Evolutionary conservation across 352 stramenopile species (phyloP).

Genomic region (Thalassiosira hispida): DNA sequence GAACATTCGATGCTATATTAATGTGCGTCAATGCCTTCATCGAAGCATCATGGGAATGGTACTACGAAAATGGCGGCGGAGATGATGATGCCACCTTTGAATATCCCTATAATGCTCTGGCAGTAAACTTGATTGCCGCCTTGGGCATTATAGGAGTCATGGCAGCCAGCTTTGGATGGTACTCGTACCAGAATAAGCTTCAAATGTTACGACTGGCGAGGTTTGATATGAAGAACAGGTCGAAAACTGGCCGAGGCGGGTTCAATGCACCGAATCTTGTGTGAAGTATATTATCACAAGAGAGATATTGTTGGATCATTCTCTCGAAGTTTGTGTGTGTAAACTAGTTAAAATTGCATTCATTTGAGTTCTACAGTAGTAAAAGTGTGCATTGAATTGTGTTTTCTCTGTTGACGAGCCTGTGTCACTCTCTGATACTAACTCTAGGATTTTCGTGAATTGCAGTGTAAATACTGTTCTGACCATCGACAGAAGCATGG

Average conservation of each 20-base stretch:
- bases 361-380: too few species aligned
- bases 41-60: slow-evolving; percentile 67
- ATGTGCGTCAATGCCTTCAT: slow-evolving; percentile 80
- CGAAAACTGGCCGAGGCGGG: slow-evolving; percentile 16
- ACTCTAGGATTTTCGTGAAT: too few species aligned
- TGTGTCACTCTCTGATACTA: too few species aligned
- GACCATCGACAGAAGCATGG: too few species aligned
- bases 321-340: too few species aligned
- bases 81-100: slow-evolving; percentile 53
- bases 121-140: slow-evolving; percentile 74
- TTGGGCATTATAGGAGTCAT: slow-evolving; percentile 68
- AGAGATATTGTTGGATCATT: too few species aligned
- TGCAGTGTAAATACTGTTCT: too few species aligned
- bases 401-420: too few species aligned
- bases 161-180: slow-evolving; percentile 71
- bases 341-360: too few species aligned
- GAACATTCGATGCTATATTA: slow-evolving; percentile 82
- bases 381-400: too few species aligned
- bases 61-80: slow-evolving; percentile 59
- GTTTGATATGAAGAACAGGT: slow-evolving; percentile 39
- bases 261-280: slow-evolving; percentile 36
- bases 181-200: slow-evolving; percentile 60
- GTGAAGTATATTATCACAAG: too few species aligned
- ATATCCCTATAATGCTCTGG: slow-evolving; percentile 64
- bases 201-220: slow-evolving; percentile 62